These are phyloP conservation scores for Kodamaea fungicola DNA, from an alignment of 1,139 yeast species.

Conservation along the genomic window DNA sequence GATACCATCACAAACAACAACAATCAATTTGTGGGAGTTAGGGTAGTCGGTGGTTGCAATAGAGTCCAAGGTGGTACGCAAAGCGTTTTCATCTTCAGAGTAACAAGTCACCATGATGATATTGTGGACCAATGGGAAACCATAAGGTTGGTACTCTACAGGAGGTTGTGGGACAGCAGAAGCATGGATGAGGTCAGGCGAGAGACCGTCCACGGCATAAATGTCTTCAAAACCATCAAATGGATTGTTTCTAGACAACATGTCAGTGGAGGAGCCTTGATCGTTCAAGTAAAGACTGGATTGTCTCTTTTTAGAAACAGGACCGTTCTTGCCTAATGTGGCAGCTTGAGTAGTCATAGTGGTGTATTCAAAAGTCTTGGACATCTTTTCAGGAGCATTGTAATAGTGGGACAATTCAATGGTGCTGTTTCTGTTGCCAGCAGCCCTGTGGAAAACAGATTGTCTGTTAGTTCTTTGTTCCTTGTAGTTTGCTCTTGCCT, in stretches of 20 bases:
- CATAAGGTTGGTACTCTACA: slow-evolving; percentile 80
- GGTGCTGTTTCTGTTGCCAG: slow-evolving; percentile 35
- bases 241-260: slow-evolving; percentile 23
- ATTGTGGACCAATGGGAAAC: slow-evolving; percentile 82
- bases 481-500: slow-evolving; percentile 49
- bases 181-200: slow-evolving; percentile 69
- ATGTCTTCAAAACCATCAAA: slow-evolving; percentile 42
- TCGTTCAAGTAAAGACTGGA: slow-evolving; percentile 31
- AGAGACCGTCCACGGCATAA: slow-evolving; percentile 44
- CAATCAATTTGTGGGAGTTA: slow-evolving; percentile 82
- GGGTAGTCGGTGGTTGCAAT: slow-evolving; percentile 92
- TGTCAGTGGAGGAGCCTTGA: slow-evolving; percentile 25
- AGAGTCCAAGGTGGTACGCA: slow-evolving; percentile 86
- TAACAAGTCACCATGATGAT: slow-evolving; percentile 88
- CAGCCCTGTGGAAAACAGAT: slow-evolving; percentile 38
- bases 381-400: slow-evolving; percentile 31
- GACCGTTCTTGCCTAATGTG: slow-evolving; percentile 20
- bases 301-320: slow-evolving; percentile 13
- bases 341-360: slow-evolving; percentile 60
- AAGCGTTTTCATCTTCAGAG: slow-evolving; percentile 84
- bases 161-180: slow-evolving; percentile 86
- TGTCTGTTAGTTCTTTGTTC: slow-evolving; percentile 41
- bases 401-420: slow-evolving; percentile 41
- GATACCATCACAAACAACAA: slow-evolving; percentile 88
- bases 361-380: slow-evolving; percentile 47